Evolutionary conservation across 1,139 yeast species (phyloP), one percentile per base, ranked within the genome.

Genomic region (Hyphopichia buzzinii): DNA sequence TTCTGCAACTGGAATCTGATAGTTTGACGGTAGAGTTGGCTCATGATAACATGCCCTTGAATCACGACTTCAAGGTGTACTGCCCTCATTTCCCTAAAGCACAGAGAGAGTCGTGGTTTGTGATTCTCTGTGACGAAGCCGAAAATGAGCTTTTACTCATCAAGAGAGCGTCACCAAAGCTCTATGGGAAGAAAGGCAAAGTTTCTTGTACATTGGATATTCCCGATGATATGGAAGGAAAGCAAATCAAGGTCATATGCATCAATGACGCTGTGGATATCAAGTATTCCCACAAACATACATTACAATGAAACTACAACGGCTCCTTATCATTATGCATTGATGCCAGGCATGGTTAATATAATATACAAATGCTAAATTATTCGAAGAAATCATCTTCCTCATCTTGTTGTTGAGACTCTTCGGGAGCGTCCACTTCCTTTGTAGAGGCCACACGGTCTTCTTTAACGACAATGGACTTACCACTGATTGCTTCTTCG

Each of bases 81-180:
- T 72, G 92, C 42, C 94, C 95, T 3, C 79, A 77, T 47, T 92
- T 86, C 63, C 96, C 96, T 32, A 90, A 92, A 57, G 71, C 83
- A 2, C 99, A 94, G 60, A 83, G 90, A 50, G 98, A 92, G 56
- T 80, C 95, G 0, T 94, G 98, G 98, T 87, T 92, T 57, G 74
- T 84, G 8, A 75, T 90, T 34, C 60, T 83, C 7, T 74, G 79
- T 47, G 75, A 79, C 49, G 55, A 55, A 8, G 50, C 57, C 2
- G 49, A 50, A 2, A 64, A 63, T 25, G 87, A 82, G 50, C 55
- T 86, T 29, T 59, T 74, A 25, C 66, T 80, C 37, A 62, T 85
- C 29, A 84, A 84, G 50, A 72, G 95, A 50, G 84, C 84, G 7
- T 75, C 81, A 12, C 92, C 92, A 1, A 67, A 62, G 41, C 45